Conservation (phyloP, 352 stramenopile genomes). For the Phytophthora pseudosyringae region DNA sequence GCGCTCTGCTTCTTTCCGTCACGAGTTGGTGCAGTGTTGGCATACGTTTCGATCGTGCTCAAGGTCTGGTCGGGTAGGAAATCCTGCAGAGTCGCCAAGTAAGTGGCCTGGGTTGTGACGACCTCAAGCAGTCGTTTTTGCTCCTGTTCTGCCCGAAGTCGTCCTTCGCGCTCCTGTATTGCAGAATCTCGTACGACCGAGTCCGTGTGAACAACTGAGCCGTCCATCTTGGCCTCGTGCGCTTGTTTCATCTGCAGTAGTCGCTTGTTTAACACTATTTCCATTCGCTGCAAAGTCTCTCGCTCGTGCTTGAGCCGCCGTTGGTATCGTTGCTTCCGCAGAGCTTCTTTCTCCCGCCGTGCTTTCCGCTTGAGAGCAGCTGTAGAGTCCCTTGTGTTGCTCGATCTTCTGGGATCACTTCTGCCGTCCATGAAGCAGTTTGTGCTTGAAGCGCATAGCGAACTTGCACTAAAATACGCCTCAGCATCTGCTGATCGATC, state of each 20-base stretch:
- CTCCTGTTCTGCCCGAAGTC: neutral
- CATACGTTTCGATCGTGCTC: no score
- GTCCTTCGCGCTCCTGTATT: neutral
- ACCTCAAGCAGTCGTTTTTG: neutral
- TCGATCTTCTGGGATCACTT: no score
- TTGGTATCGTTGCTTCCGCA: conserved; percentile 10
- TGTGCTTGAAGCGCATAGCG: no score
- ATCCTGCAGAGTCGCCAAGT: neutral
- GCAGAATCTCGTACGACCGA: neutral
- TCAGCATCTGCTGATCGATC: no score
- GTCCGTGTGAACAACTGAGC: neutral
- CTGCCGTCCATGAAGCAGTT: no score
- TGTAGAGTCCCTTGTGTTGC: no score
- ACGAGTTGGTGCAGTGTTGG: no score
- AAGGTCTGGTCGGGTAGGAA: neutral
- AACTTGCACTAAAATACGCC: no score
- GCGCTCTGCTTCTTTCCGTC: no score
- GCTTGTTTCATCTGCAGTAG: neutral
- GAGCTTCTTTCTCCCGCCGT: neutral
- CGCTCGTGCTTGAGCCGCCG: conserved; percentile 7
- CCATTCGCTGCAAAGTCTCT: conserved; percentile 4
- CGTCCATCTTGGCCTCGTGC: neutral
- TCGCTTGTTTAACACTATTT: neutral
- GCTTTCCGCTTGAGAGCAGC: conserved; percentile 2
- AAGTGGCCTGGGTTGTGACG: neutral